A percentile compares a stretch with the other conserved stretches of the same genome.
These are phyloP conservation scores for Dryas drummondii DNA, from an alignment of 306 rosid genomes.

Conservation along the genomic window DNA sequence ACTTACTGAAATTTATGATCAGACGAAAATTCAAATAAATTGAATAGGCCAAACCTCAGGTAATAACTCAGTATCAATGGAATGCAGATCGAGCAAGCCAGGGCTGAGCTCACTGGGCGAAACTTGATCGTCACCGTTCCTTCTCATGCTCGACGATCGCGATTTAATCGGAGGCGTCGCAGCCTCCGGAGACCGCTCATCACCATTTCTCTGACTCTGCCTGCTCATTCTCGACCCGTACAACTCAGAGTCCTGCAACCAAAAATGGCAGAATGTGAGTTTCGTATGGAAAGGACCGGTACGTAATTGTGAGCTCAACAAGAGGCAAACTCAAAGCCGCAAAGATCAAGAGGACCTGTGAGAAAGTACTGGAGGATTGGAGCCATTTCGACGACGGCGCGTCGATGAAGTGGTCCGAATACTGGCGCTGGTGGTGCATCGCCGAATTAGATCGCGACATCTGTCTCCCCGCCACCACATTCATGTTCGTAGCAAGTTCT, in stretches of 20 bases:
- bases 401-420: constrained; percentile 57
- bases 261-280: neutral
- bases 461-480: constrained; percentile 47
- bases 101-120: constrained; percentile 48
- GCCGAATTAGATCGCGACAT: constrained; percentile 59
- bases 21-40: neutral
- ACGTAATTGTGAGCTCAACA: neutral
- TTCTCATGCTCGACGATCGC: constrained; percentile 76
- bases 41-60: constrained; percentile 50
- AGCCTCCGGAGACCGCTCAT: constrained; percentile 22
- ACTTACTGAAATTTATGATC: neutral
- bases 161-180: constrained; percentile 13
- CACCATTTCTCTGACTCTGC: constrained; percentile 7
- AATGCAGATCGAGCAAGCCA: constrained; percentile 80
- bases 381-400: constrained; percentile 53
- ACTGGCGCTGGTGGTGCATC: constrained; percentile 64
- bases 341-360: constrained; percentile 44
- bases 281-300: neutral
- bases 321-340: neutral
- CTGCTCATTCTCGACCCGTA: constrained; percentile 35
- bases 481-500: constrained; percentile 31
- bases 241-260: constrained; percentile 57
- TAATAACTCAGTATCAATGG: constrained; percentile 70
- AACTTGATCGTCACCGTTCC: constrained; percentile 57
- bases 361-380: constrained; percentile 43